Evolutionary conservation across 305 asterid species (phyloP), one percentile per base, ranked within the genome.

Genomic region (Caryopteris hybrid): DNA sequence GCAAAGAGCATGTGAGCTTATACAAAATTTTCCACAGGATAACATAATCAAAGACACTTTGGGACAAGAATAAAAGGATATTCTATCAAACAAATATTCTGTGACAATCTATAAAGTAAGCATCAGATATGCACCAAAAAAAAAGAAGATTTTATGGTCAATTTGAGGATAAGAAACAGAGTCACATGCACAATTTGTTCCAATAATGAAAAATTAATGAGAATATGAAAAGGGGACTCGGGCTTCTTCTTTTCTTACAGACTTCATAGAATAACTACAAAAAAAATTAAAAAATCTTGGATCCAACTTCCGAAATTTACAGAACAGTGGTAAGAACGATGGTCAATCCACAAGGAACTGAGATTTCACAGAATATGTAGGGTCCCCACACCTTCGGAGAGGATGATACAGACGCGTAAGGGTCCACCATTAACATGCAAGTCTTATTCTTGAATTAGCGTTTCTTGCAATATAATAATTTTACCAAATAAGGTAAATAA

Each of bases 71-170:
- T 47, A 17, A 9, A 47, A 45, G 13, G 42, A 47, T 50, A 50
- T 31, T 46, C 45, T 5, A 12, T 33, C 23, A 33, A 34, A 8
- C 42, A 63, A 55, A 8, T n/a, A 71, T 67, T 57, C 27, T 12
- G 66, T 29, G 60, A 27, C 36, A 20, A 66, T 50, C 29, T 70
- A 46, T 57, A 61, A 64, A 76, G 57, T 61, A 58, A 43, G 67
- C 36, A 46, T 64, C n/a, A 60, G 67, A 77, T 63, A 22, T 43
- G 68, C 58, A 48, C 72, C 47, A 55, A 20, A 9, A 42, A 56
- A 9, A 42, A 56, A 58, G 33, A 69, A 58, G 70, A 57, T 56
- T 31, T 70, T 38, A 53, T 65, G 38, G 52, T 14, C 22, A 48
- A 50, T n/a, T 29, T 41, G 34, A 8, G 21, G 79, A 59, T 60